Conservation (phyloP, 2,329 filamentous ascomycete genomes). For the Diaporthe citri region DNA sequence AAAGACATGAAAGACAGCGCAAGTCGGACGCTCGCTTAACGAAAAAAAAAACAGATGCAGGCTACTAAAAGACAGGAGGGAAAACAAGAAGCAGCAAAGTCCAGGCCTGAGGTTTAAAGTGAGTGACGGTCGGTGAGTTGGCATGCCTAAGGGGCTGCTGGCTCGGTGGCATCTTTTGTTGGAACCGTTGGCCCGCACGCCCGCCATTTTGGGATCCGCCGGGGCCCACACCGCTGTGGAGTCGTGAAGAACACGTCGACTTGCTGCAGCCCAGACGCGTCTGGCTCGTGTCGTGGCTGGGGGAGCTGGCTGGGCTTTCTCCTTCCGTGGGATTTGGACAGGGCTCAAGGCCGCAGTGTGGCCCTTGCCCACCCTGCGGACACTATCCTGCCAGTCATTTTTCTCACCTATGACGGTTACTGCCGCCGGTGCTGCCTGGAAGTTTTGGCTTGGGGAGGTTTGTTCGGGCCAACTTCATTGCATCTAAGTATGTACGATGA, state of each 20-base stretch:
- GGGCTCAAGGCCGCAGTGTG: constrained; percentile 13
- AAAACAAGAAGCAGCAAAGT: not conserved
- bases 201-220: not conserved
- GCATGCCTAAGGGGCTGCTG: constrained; percentile 1
- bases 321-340: not conserved
- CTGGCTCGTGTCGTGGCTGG: constrained; percentile 31
- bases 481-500: constrained; percentile 22
- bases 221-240: constrained; percentile 7
- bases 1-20: not conserved
- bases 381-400: not conserved
- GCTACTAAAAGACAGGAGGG: not conserved
- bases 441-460: not conserved
- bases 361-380: constrained; percentile 22
- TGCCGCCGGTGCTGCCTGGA: constrained; percentile 25
- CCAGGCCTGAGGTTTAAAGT: not conserved
- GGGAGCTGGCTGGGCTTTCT: constrained; percentile 14
- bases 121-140: constrained; percentile 20
- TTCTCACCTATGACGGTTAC: not conserved
- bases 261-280: constrained; percentile 3
- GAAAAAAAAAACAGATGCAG: not conserved
- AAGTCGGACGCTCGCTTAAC: not conserved
- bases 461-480: not conserved
- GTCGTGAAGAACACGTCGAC: constrained; percentile 29
- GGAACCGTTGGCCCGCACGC: not conserved
- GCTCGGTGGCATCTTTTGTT: constrained; percentile 17